Percentiles rank a stretch among this genome's conserved stretches.
phyloP scores from a whole-genome alignment of 106 monocot species.

The Posidonia australis region DNA sequence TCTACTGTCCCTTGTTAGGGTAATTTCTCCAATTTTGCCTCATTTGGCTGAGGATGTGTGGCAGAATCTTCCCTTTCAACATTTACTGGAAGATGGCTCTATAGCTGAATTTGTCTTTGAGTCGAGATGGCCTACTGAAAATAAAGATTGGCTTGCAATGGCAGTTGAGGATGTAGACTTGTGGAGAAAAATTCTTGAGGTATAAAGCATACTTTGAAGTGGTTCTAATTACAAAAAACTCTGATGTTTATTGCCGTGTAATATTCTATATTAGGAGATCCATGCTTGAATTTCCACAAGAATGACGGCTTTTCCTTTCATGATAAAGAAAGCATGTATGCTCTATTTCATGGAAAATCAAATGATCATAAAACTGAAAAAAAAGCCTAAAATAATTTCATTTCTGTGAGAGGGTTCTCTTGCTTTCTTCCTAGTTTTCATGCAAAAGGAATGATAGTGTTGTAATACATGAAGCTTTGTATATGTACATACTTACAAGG shows the following conservation, averaged over 20 bases:
- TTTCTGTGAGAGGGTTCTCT: too few relatives aligned
- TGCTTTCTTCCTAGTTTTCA: too few relatives aligned
- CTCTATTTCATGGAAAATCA: too few relatives aligned
- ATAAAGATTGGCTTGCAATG: constrained; percentile 53
- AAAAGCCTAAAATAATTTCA: too few relatives aligned
- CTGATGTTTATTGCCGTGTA: not conserved
- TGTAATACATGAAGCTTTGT: too few relatives aligned
- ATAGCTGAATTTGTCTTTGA: constrained; percentile 71
- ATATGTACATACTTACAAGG: too few relatives aligned
- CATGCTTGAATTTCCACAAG: not conserved
- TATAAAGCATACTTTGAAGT: constrained; percentile 11
- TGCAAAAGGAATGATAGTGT: too few relatives aligned
- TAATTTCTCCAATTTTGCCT: constrained; percentile 86
- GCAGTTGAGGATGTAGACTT: constrained; percentile 59
- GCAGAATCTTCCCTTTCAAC: constrained; percentile 86
- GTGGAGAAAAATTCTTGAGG: constrained; percentile 73
- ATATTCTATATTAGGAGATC: not conserved
- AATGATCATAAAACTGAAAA: too few relatives aligned
- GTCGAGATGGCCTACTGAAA: constrained; percentile 59
- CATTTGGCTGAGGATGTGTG: constrained; percentile 96
- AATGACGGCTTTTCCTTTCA: not conserved
- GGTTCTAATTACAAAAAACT: not conserved
- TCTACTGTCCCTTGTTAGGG: constrained; percentile 52
- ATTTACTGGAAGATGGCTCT: constrained; percentile 46
- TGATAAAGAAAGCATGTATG: not conserved